Evolutionary conservation across 805 yeast genomes (phyloP).

Genomic region (Wickerhamomyces bisporus): DNA sequence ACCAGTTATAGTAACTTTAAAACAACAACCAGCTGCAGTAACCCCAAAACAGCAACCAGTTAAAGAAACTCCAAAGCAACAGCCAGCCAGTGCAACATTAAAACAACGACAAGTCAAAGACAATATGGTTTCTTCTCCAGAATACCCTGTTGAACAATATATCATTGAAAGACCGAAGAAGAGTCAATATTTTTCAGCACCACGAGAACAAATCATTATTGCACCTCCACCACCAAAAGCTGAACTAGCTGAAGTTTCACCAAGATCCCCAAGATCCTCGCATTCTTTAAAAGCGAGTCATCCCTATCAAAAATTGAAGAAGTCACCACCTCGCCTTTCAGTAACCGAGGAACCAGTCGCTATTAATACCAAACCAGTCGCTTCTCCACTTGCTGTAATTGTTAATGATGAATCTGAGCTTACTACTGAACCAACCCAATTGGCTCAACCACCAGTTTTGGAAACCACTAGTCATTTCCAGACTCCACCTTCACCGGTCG

Average conservation of each 20-base stretch:
- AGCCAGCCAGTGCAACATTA: neutral
- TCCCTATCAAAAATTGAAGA: slow-evolving; percentile 13
- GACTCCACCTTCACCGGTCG: slow-evolving; percentile 10
- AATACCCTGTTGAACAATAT: too few relatives aligned
- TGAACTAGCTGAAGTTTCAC: neutral
- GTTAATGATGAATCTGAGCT: too few relatives aligned
- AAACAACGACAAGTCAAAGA: neutral
- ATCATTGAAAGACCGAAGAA: too few relatives aligned
- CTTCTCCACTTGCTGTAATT: too few relatives aligned
- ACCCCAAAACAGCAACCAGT: neutral
- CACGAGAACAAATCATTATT: too few relatives aligned
- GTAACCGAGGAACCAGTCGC: too few relatives aligned
- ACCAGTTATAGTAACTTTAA: neutral
- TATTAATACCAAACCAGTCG: too few relatives aligned
- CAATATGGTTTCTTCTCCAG: too few relatives aligned
- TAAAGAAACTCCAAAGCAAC: neutral
- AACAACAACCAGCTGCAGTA: neutral
- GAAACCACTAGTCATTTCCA: slow-evolving; percentile 6
- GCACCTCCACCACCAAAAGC: too few relatives aligned
- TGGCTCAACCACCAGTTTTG: too few relatives aligned
- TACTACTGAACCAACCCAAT: too few relatives aligned
- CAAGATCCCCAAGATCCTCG: neutral
- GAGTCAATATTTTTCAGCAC: too few relatives aligned
- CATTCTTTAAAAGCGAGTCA: slow-evolving; percentile 4
- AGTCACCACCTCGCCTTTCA: slow-evolving; percentile 13